Percentiles rank a stretch among this genome's conserved stretches.
These are phyloP conservation scores for Hirsutella rhossiliensis DNA, from an alignment of 2,329 filamentous ascomycete species.

Conservation along the genomic window DNA sequence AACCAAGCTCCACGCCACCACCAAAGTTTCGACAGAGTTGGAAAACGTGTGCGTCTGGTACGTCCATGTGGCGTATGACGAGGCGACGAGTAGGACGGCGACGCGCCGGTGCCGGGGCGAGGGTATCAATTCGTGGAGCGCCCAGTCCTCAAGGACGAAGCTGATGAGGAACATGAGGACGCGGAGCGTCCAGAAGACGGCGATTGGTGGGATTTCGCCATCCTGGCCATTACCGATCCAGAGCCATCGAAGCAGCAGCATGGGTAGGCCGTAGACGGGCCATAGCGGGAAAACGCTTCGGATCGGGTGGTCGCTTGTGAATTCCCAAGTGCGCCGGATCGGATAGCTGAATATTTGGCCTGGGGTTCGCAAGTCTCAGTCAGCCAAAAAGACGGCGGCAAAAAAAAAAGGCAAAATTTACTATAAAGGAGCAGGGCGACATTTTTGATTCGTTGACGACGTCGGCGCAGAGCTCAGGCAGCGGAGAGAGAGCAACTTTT, in stretches of 20 bases:
- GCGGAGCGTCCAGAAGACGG: conserved; percentile 81
- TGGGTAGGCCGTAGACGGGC: conserved; percentile 87
- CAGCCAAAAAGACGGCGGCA: background rate
- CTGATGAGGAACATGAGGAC: conserved; percentile 88
- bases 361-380: conserved; percentile 21
- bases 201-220: conserved; percentile 66
- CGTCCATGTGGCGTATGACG: conserved; percentile 97
- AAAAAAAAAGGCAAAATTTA: too few species aligned
- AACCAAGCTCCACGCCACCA: conserved; percentile 88
- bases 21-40: conserved; percentile 88
- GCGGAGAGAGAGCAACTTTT: background rate
- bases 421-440: too few species aligned
- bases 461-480: too few species aligned
- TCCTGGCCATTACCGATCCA: conserved; percentile 75
- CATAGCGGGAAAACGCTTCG: conserved; percentile 95
- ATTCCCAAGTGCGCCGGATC: conserved; percentile 88
- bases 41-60: conserved; percentile 98
- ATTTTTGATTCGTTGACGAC: too few species aligned
- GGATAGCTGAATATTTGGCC: conserved; percentile 90
- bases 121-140: conserved; percentile 79
- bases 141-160: conserved; percentile 97
- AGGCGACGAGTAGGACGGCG: conserved; percentile 76
- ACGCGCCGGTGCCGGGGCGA: conserved; percentile 59
- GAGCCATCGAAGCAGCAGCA: conserved; percentile 85
- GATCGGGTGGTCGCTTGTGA: conserved; percentile 76